Base-by-base conservation (phyloP, 2,329 filamentous ascomycete genomes). In the Botrytis sinoallii region DNA sequence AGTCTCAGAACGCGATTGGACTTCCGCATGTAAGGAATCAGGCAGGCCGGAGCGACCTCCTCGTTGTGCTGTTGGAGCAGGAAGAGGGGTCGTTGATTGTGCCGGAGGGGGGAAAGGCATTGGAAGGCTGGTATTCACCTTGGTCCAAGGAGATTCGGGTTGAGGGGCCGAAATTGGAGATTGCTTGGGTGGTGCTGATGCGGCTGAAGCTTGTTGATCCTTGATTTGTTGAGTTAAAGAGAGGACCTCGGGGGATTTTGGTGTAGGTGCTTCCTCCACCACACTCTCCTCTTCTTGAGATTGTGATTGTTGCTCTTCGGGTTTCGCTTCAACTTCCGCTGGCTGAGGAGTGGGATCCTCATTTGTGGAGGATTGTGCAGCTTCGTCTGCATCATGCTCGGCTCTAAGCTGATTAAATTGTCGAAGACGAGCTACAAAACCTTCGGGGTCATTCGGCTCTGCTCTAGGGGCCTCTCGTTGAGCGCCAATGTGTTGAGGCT, bases 11-110 rank as follows among this genome's bases (percentile, higher is more conserved):
- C 91, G 91, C 38, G 94, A 97, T 75, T 91, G 85, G 29, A 89
- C 88, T 77, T 90, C 89, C 4, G 86, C 76, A 86, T 86, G 79
- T 66, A 92, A 83, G 70, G 89, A 86, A 77, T 97, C 94, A 1
- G 95, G 94, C 4, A 98, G 87, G 76, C 95, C 95, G 71, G 94
- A 94, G 75, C 91, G 88, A 77, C 91, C 92, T 68, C 95, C 92
- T 68, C 95, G 90, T 83, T 97, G 94, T 16, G 95, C 94, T 61
- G 93, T 94, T 20, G 95, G 95, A 0, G 95, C 95, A 6, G 95
- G 94, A 52, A 98, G 87, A 59, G 94, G 94, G 3, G 94, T 97
- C 35, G 89, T 89, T 3, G 93, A 93, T 71, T 91, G 90, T 18
- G 88, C 88, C 44, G 89, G 88, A 4, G 88, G 88, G 32, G 89